phyloP scores from a whole-genome alignment of 768 basidiomycete genomes.

The Tylopilus vinaceipallidus region DNA sequence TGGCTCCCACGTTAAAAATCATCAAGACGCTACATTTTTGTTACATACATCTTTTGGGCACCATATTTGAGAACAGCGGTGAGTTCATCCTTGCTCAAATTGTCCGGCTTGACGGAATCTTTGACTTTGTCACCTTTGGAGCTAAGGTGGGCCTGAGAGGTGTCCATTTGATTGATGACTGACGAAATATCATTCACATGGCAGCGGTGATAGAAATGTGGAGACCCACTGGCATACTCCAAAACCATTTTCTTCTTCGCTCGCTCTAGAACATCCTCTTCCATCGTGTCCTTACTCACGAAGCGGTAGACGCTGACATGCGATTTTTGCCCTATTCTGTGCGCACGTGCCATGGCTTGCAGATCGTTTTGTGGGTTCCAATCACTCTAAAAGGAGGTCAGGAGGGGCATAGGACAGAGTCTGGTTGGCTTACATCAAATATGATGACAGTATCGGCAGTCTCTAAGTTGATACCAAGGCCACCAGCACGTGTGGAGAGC shows the following conservation, averaged over 20 bases:
- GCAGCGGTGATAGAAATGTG: slow-evolving; percentile 13
- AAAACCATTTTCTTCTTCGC: slow-evolving; percentile 99
- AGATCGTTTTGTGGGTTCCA: slow-evolving; percentile 99
- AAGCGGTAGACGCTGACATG: slow-evolving; percentile 99
- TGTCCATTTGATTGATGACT: slow-evolving; percentile 99
- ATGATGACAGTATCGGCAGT: slow-evolving; percentile 99
- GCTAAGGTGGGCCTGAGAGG: slow-evolving; percentile 92
- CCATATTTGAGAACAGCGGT: slow-evolving; percentile 98
- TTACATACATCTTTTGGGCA: slow-evolving; percentile 88
- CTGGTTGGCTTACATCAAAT: slow-evolving; percentile 74
- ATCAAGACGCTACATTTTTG: slow-evolving; percentile 3
- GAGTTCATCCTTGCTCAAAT: slow-evolving; percentile 93
- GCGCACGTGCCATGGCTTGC: slow-evolving; percentile 98
- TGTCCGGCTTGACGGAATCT: slow-evolving; percentile 73
- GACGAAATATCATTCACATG: slow-evolving; percentile 13
- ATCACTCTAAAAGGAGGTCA: slow-evolving; percentile 64
- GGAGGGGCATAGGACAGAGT: background rate
- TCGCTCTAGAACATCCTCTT: slow-evolving; percentile 96
- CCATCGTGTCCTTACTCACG: slow-evolving; percentile 99
- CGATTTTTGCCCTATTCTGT: slow-evolving; percentile 97
- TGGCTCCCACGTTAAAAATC: slow-evolving; percentile 8
- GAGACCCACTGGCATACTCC: slow-evolving; percentile 92
- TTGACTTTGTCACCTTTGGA: slow-evolving; percentile 67
- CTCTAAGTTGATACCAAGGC: slow-evolving; percentile 97
- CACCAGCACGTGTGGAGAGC: slow-evolving; percentile 94